Conservation (phyloP, 345 rosid genomes). For the Angophora floribunda region DNA sequence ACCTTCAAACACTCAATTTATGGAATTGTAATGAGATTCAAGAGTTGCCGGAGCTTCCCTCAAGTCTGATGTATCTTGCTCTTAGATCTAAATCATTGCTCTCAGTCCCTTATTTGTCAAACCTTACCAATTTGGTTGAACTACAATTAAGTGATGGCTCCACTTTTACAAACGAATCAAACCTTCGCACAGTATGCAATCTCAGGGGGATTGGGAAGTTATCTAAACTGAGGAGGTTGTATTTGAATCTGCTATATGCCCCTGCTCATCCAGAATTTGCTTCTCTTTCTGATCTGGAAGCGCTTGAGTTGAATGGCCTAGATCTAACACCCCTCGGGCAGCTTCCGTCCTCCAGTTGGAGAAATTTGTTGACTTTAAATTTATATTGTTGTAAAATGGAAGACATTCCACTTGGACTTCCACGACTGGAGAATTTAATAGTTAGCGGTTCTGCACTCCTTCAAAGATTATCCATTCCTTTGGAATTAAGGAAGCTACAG, state of each 20-base stretch:
- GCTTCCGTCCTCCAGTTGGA: neutral
- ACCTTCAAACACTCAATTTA: rapidly evolving
- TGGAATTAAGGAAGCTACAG: neutral
- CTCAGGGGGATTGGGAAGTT: neutral
- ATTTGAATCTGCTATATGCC: rapidly evolving
- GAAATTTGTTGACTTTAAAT: neutral
- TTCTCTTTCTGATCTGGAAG: neutral
- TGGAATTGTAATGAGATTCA: rapidly evolving
- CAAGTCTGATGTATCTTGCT: neutral
- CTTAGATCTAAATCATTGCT: neutral
- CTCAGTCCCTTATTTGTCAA: rapidly evolving
- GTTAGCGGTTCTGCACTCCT: rapidly evolving
- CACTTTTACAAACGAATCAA: rapidly evolving
- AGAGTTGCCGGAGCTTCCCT: neutral
- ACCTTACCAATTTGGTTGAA: neutral
- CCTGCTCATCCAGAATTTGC: neutral
- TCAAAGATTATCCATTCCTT: neutral
- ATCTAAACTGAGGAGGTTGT: neutral
- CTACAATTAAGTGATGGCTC: rapidly evolving
- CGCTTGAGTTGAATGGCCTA: neutral
- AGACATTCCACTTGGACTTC: neutral
- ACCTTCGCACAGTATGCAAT: rapidly evolving
- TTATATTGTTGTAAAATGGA: rapidly evolving
- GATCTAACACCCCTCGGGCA: neutral
- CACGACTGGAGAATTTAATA: neutral